Evolutionary conservation across 768 basidiomycete species (phyloP), one percentile per base, ranked within the genome.

Genomic region (Floccularia luteovirens): DNA sequence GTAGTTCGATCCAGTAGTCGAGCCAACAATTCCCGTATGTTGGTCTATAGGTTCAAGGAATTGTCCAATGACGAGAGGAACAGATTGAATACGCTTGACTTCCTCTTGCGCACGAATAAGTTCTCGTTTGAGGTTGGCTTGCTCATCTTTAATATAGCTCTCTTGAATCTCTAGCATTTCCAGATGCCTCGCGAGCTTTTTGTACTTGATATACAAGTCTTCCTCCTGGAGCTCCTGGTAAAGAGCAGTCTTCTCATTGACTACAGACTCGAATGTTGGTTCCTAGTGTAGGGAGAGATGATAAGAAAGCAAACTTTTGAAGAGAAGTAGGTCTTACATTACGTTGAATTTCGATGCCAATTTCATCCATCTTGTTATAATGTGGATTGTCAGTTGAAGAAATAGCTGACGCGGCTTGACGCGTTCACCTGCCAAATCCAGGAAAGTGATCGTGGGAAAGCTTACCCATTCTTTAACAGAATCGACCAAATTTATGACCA

Each of bases 31-130:
- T 45, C 85, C 91, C 12, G 94, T 91, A 51, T 85, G 81, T 60
- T 97, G 90, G 70, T 99, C 96, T 59, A 99, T 97, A 38, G 96
- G 87, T 66, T 99, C 96, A 24, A 98, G 78, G 69, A 99, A 99
- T 62, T 99, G 96, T 42, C 96, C 96, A 54, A 99, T 99, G 57
- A 99, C 96, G 12, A 99, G 81, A 0, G 96, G 96, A 4, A 99
- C 96, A 39, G 90, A 90, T 65, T 98, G 92, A 59, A 99, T 99
- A 43, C 96, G 88, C 65, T 97, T 96, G 57, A 99, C 96, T 66
- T 99, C 96, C 60, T 99, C 96, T 57, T 99, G 96, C 0, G 96
- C 96, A 42, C 96, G 90, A 49, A 98, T 87, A 45, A 99, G 83
- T 63, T 99, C 96, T 36, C 94, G 82, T 62, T 98, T 94, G 41